Evolutionary conservation across 2,329 filamentous ascomycete genomes (phyloP), one percentile per base, ranked within the genome.

Genomic region (Waltergamsia citrina): DNA sequence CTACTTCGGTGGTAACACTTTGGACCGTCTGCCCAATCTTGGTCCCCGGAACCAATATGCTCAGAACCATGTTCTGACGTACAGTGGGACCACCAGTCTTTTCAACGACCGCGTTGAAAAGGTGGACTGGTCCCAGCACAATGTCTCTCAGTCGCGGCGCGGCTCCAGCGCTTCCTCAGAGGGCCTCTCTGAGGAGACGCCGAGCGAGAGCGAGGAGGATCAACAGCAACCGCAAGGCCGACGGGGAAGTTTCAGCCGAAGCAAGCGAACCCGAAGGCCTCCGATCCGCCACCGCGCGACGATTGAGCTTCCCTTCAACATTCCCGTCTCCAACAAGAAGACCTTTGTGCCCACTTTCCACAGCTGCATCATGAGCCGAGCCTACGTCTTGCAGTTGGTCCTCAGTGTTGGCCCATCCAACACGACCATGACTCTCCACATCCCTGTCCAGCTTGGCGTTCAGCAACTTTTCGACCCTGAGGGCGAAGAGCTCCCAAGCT

Each of bases 321-420:
- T 76, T 21, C 67, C 70, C 4, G 49, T 54, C 7, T 48, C 52
- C 19, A 65, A 62, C 50, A 65, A 60, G 45, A 70, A 65, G 48
- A 56, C 63, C 7, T 71, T 74, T 42, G 41, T 75, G 16, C 72
- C 72, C 1, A 69, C 68, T 5, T 77, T 76, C 46, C 69, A 75
- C 54, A 69, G 66, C 7, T 77, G 72, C 55, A 65, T 76, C 48
- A 56, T 62, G 24, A 69, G 68, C 7, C 65, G 72, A 18, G 62
- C 64, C n/a, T 77, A 77, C 49, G 60, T 65, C 5, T 47, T 76
- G 20, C 62, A 65, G 42, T 45, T 76, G 6, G 57, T 54, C 6
- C 38, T 75, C 5, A 57, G 57, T 1, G 54, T 59, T 3, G 63
- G 59, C 12, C 54, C 63, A 7, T 52, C 57, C 36, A 63, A 56